Evolutionary conservation across 257 asterid genomes (phyloP).

Genomic region (Nicotiana tabacum): DNA sequence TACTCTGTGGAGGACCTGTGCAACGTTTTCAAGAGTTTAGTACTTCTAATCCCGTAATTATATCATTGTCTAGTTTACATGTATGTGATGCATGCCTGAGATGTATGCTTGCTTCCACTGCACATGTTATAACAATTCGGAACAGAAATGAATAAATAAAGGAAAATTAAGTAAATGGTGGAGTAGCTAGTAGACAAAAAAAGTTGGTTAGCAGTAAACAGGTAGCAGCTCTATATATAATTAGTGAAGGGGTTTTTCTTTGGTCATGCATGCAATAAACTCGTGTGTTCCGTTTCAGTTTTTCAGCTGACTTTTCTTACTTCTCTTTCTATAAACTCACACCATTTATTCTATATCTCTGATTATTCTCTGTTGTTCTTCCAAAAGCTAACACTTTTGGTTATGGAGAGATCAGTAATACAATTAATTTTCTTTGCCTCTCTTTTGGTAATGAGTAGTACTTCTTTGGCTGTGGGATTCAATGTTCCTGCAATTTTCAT

Average conservation of each 20-base stretch:
- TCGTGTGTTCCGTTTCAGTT: conserved; percentile 39
- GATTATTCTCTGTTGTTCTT: neutral
- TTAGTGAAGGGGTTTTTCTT: neutral
- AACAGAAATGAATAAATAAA: neutral
- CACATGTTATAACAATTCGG: too few species aligned
- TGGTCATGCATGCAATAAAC: conserved; percentile 37
- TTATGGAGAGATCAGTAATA: conserved; percentile 11
- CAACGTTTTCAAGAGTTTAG: too few species aligned
- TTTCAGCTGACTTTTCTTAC: conserved; percentile 5
- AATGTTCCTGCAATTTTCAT: conserved; percentile 46
- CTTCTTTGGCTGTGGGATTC: conserved; percentile 18
- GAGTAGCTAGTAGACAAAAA: conserved; percentile 23
- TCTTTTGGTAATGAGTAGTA: neutral
- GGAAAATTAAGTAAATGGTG: neutral
- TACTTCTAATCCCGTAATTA: too few species aligned
- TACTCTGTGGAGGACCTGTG: too few species aligned
- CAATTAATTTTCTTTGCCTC: conserved; percentile 9
- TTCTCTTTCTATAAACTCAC: conserved; percentile 16
- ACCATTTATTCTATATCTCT: neutral
- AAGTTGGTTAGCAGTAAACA: conserved; percentile 14
- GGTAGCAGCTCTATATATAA: neutral
- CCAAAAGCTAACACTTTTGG: neutral
- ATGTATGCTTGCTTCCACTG: too few species aligned
- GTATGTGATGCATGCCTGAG: too few species aligned
- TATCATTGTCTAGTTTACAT: too few species aligned